phyloP scores from a whole-genome alignment of 495 filamentous ascomycete genomes.

The Lophiotrema nucula region DNA sequence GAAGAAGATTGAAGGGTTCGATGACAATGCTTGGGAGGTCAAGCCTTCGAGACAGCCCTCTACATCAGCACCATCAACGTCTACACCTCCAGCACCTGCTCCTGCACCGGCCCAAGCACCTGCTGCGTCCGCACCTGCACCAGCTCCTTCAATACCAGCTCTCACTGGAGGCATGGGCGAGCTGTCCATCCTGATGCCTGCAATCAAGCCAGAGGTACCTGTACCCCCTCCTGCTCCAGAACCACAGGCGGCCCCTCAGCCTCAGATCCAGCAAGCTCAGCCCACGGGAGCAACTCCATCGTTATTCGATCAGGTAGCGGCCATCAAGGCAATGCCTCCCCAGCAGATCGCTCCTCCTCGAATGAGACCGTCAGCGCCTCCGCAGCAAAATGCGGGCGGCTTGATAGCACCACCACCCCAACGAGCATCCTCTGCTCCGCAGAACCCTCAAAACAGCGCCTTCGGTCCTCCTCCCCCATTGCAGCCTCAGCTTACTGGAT shows the following conservation, averaged over 20 bases:
- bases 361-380: conserved; percentile 72
- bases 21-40: conserved; percentile 96
- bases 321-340: conserved; percentile 39
- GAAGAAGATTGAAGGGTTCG: conserved; percentile 65
- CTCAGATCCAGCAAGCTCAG: conserved; percentile 32
- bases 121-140: conserved; percentile 66
- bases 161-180: conserved; percentile 28
- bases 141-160: conserved; percentile 62
- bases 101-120: conserved; percentile 46
- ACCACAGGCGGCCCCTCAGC: conserved; percentile 31
- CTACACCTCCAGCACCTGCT: conserved; percentile 46
- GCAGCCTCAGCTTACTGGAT: conserved; percentile 83
- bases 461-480: conserved; percentile 70
- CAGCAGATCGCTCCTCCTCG: conserved; percentile 51
- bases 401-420: conserved; percentile 79
- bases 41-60: conserved; percentile 75
- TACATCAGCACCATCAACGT: conserved; percentile 35
- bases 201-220: conserved; percentile 16
- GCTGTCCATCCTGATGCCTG: conserved; percentile 26
- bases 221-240: conserved; percentile 4
- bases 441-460: conserved; percentile 70
- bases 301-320: conserved; percentile 33
- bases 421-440: conserved; percentile 84
- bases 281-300: conserved; percentile 32
- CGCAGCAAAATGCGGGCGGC: conserved; percentile 59